A percentile compares a stretch with the other conserved stretches of the same genome.
These are phyloP conservation scores for Chloranthus sessilifolius DNA, from an alignment of 164 flowering plant species.

Conservation along the genomic window DNA sequence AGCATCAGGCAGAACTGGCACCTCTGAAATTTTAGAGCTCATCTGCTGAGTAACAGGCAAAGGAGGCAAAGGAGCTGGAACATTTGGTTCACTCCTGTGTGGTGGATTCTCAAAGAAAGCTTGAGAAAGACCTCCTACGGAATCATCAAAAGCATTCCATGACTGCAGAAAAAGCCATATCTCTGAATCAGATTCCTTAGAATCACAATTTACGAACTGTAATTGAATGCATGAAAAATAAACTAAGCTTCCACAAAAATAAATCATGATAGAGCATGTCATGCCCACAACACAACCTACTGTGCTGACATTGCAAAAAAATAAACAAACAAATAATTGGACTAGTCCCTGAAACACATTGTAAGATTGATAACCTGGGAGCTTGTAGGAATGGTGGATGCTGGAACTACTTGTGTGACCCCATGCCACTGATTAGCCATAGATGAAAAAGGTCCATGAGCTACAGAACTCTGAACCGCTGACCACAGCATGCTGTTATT, in stretches of 20 bases:
- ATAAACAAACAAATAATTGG: neutral
- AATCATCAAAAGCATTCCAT: conserved; percentile 75
- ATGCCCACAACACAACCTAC: neutral
- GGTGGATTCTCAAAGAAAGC: conserved; percentile 14
- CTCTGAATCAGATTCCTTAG: conserved; percentile 6
- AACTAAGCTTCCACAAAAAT: too few species aligned
- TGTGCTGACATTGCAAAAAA: too few species aligned
- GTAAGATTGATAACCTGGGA: conserved; percentile 35
- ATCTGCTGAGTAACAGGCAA: conserved; percentile 24
- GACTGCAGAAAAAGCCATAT: conserved; percentile 25
- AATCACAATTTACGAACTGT: too few species aligned
- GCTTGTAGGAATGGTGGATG: conserved; percentile 16
- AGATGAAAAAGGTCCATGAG: conserved; percentile 25
- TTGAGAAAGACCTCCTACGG: conserved; percentile 21
- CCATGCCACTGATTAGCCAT: conserved; percentile 37
- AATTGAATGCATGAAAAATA: too few species aligned
- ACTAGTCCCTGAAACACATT: neutral
- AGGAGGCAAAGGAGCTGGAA: conserved; percentile 18
- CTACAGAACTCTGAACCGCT: conserved; percentile 20
- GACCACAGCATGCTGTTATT: conserved; percentile 36
- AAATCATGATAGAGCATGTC: too few species aligned
- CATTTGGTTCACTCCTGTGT: conserved; percentile 24
- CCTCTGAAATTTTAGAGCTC: conserved; percentile 34
- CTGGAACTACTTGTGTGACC: conserved; percentile 22
- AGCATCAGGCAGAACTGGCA: conserved; percentile 9